Conservation (phyloP, 441 rosid species). For the Pelargonium citronellum region DNA sequence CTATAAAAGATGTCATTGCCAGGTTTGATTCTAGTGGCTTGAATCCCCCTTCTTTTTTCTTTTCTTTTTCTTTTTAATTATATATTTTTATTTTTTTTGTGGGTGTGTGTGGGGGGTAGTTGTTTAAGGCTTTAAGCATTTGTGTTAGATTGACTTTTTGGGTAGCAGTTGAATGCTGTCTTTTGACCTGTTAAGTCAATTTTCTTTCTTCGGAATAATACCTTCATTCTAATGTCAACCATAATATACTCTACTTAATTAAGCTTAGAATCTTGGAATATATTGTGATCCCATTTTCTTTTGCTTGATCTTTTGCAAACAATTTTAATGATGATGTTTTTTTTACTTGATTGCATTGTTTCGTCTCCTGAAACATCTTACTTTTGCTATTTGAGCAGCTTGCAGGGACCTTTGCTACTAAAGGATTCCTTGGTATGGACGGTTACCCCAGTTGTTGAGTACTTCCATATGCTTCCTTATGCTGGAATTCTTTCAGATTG, state of each 20-base stretch:
- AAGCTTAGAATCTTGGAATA: neutral
- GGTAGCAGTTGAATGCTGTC: neutral
- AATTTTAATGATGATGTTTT: neutral
- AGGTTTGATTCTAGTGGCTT: constrained; percentile 39
- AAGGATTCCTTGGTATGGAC: constrained; percentile 42
- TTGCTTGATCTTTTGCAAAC: neutral
- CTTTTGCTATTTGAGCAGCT: constrained; percentile 34
- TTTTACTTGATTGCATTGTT: neutral
- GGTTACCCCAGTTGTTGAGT: constrained; percentile 43
- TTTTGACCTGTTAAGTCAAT: neutral
- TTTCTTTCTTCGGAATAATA: neutral
- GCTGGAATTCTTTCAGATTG: constrained; percentile 47
- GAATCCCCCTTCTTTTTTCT: neutral
- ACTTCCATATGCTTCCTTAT: constrained; percentile 75
- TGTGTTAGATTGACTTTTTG: neutral
- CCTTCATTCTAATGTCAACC: neutral
- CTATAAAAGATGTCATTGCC: constrained; percentile 40
- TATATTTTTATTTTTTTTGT: no score
- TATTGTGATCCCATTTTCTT: neutral
- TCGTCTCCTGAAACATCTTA: constrained; percentile 12
- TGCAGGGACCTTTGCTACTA: constrained; percentile 63
- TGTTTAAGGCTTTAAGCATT: neutral
- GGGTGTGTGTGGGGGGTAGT: no score
- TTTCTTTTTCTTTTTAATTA: no score
- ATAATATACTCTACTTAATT: neutral